Conservation (phyloP, 192 early-diverging fungal species). For the Bifiguratus adelaidae region DNA sequence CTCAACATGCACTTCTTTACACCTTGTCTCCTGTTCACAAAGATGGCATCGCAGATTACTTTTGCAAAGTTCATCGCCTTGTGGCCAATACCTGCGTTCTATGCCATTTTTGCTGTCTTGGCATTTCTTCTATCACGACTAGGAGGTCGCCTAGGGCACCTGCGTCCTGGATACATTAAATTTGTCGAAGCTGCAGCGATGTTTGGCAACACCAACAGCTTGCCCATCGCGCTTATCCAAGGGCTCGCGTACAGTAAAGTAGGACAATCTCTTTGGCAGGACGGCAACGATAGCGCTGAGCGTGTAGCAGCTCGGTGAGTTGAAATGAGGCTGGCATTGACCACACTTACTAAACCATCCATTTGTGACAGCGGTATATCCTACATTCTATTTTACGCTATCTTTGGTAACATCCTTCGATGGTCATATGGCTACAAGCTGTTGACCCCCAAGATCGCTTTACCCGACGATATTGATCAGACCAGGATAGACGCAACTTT, state of each 20-base stretch:
- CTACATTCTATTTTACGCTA: conserved; percentile 70
- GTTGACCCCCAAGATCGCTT: conserved; percentile 13
- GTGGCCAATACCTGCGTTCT: conserved; percentile 61
- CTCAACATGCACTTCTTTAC: conserved; percentile 67
- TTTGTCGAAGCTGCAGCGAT: conserved; percentile 53
- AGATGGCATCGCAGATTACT: conserved; percentile 57
- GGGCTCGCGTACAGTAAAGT: conserved; percentile 39
- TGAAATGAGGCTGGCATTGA: background rate
- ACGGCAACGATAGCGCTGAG: conserved; percentile 26
- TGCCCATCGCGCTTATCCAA: conserved; percentile 60
- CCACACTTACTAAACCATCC: too few relatives aligned
- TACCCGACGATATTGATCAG: background rate
- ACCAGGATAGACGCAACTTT: too few relatives aligned
- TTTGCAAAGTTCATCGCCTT: conserved; percentile 49
- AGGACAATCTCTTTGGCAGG: conserved; percentile 26
- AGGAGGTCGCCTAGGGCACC: conserved; percentile 21
- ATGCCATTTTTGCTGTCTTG: conserved; percentile 16
- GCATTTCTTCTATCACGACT: conserved; percentile 23
- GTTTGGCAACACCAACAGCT: conserved; percentile 65
- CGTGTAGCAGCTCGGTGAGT: conserved; percentile 35
- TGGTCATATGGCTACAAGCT: conserved; percentile 69
- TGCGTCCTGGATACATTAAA: conserved; percentile 40
- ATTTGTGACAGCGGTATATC: conserved; percentile 67
- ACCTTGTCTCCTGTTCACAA: conserved; percentile 63
- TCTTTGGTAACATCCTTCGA: conserved; percentile 66